Percentiles rank a stretch among this genome's conserved stretches.
These are phyloP conservation scores for Gracilaria gracilis DNA, from an alignment of 23 red algal species.

Conservation along the genomic window DNA sequence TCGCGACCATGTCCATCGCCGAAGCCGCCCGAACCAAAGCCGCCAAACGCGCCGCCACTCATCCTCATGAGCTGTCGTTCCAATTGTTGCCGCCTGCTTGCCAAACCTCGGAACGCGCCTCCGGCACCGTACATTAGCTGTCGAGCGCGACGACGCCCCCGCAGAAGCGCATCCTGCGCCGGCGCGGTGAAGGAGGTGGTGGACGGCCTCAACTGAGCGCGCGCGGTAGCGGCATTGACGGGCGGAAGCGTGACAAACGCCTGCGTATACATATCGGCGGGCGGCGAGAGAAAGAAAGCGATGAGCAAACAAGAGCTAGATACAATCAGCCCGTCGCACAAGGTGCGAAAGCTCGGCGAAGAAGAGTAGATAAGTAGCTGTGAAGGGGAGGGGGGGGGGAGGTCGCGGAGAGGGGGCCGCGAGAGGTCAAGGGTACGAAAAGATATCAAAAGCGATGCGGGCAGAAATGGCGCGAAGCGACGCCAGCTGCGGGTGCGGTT, in stretches of 20 bases:
- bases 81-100: conserved; percentile 16
- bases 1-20: not conserved
- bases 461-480: not conserved
- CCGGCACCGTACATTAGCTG: conserved; percentile 39
- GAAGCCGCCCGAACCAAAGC: not conserved
- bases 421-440: too few species aligned
- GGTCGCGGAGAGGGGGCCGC: too few species aligned
- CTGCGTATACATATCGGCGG: too few species aligned
- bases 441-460: too few species aligned
- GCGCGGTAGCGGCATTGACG: not conserved
- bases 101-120: conserved; percentile 56
- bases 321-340: too few species aligned
- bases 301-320: too few species aligned
- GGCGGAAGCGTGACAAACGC: not conserved
- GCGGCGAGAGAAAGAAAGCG: too few species aligned
- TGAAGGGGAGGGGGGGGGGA: too few species aligned
- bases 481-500: not conserved
- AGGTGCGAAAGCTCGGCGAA: too few species aligned
- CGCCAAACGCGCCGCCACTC: conserved; percentile 37
- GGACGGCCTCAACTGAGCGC: not conserved
- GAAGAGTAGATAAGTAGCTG: too few species aligned
- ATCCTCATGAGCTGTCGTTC: conserved; percentile 26
- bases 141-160: conserved; percentile 42
- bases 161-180: conserved; percentile 11
- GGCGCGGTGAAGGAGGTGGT: not conserved